A percentile compares a stretch with the other conserved stretches of the same genome.
Evolutionary conservation across 768 basidiomycete genomes (phyloP).

Genomic region (Serendipita vermifera): DNA sequence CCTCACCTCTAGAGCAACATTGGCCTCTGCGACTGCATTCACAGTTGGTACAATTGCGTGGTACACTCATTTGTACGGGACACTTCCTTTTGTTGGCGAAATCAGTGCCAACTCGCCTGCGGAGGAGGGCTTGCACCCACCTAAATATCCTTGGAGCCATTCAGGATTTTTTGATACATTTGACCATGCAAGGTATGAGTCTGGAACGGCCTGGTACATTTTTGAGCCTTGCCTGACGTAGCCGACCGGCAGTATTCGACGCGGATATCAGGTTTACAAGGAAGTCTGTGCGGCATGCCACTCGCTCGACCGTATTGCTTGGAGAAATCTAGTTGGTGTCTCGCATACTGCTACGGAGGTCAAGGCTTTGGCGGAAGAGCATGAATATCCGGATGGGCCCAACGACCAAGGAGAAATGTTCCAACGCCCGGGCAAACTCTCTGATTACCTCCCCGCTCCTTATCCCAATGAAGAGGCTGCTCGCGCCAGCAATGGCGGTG

Average conservation of each 20-base stretch:
- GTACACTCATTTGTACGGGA: conserved; percentile 92
- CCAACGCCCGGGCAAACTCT: conserved; percentile 93
- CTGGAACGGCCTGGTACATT: background rate
- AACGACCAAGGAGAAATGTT: conserved; percentile 96
- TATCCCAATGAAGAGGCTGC: conserved; percentile 99
- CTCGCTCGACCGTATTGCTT: conserved; percentile 97
- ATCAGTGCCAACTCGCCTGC: conserved; percentile 85
- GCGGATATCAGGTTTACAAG: conserved; percentile 94
- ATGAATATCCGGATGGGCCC: conserved; percentile 94
- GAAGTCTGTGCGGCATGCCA: conserved; percentile 99
- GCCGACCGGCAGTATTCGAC: conserved; percentile 55
- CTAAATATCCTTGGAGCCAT: conserved; percentile 83
- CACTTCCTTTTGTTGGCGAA: conserved; percentile 78
- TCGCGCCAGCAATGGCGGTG: conserved; percentile 84
- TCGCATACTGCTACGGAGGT: conserved; percentile 89
- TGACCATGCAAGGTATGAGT: conserved; percentile 82
- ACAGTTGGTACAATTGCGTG: conserved; percentile 86
- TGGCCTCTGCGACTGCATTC: conserved; percentile 61
- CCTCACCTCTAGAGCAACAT: conserved; percentile 54
- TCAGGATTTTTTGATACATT: conserved; percentile 79
- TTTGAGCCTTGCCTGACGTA: conserved; percentile 13
- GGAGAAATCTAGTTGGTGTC: conserved; percentile 98
- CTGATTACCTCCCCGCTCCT: conserved; percentile 89
- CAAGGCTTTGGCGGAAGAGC: conserved; percentile 85
- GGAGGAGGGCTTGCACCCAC: conserved; percentile 89